Evolutionary conservation across 495 filamentous ascomycete genomes (phyloP).

Genomic region (Aspergillus conjunctus): DNA sequence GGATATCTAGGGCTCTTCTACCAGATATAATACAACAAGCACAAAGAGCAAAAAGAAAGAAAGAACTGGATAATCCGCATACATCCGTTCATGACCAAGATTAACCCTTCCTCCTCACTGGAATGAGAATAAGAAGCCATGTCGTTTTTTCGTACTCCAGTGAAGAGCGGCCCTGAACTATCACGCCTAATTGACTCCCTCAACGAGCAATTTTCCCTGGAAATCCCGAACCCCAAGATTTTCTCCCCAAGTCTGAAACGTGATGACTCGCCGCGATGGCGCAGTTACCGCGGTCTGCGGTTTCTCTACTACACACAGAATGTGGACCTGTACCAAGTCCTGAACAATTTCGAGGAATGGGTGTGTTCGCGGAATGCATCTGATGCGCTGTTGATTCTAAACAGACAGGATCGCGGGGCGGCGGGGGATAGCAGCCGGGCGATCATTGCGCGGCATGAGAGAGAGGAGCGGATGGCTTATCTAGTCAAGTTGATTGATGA

Average conservation of each 20-base stretch:
- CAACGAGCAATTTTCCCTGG: conserved; percentile 31
- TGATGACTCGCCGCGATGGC: conserved; percentile 18
- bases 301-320: conserved; percentile 25
- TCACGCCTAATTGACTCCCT: conserved; percentile 23
- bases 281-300: conserved; percentile 19
- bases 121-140: conserved; percentile 5
- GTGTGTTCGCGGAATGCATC: conserved; percentile 15
- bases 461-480: conserved; percentile 29
- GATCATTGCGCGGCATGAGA: conserved; percentile 18
- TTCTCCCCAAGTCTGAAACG: conserved; percentile 23
- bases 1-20: no score
- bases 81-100: not conserved
- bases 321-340: conserved; percentile 20
- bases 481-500: conserved; percentile 32
- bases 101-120: not conserved
- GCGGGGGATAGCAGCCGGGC: conserved; percentile 3
- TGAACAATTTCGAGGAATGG: conserved; percentile 37
- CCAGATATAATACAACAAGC: no score
- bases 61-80: no score
- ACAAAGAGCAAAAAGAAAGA: no score
- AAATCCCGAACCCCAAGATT: conserved; percentile 28
- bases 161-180: conserved; percentile 25
- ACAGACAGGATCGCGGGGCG: not conserved
- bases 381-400: conserved; percentile 4
- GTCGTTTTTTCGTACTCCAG: conserved; percentile 23